Conservation (phyloP, 164 flowering plant genomes). For the Stephania japonica region DNA sequence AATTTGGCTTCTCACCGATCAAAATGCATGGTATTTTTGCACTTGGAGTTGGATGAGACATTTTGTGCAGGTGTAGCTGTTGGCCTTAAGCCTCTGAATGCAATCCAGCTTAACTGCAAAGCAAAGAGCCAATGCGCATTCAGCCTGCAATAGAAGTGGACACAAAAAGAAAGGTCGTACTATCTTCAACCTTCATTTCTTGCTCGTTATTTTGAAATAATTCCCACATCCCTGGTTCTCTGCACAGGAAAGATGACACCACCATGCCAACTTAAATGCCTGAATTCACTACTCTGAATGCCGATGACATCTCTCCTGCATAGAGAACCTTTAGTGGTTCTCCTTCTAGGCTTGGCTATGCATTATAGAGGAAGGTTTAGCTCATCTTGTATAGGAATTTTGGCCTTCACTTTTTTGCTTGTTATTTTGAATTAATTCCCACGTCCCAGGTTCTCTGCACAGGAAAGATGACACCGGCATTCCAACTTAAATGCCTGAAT, state of each 20-base stretch:
- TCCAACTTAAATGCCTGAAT: neutral
- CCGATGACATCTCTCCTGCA: conserved; percentile 24
- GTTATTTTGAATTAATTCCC: conserved; percentile 1
- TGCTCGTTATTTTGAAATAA: neutral
- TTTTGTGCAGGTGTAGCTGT: conserved; percentile 1
- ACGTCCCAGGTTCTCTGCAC: conserved; percentile 10
- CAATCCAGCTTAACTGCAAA: neutral
- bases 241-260: conserved; percentile 18
- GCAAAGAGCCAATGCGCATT: neutral
- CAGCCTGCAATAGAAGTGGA: neutral
- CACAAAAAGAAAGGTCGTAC: neutral
- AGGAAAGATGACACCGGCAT: conserved; percentile 17
- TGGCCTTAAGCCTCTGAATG: neutral
- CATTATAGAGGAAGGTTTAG: neutral
- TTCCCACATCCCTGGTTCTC: conserved; percentile 9
- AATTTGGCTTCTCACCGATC: neutral
- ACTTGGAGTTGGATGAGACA: neutral
- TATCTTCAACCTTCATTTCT: neutral
- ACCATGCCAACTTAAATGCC: neutral
- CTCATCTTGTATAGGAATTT: neutral
- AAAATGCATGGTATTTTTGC: neutral
- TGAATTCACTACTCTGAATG: neutral
- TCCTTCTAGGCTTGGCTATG: neutral
- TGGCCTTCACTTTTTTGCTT: neutral
- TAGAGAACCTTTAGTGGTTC: conserved; percentile 13